Evolutionary conservation across 306 rosid species (phyloP), one percentile per base, ranked within the genome.

Genomic region (Carpinus viminea): DNA sequence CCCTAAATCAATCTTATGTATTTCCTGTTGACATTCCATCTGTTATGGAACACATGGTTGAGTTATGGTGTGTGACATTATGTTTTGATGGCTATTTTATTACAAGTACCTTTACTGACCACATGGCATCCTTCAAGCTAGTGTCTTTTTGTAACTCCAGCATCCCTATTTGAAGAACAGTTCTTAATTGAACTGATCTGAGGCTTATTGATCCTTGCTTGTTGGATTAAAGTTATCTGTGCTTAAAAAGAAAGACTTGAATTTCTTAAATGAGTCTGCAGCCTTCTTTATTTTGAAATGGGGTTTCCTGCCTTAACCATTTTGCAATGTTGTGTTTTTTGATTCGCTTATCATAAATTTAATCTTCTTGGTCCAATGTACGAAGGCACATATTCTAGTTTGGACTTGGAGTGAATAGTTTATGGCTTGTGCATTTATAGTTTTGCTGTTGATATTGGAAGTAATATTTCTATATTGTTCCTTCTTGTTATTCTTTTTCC

Each of bases 21-120:
- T 61, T 31, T 74, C 55, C 55, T 71, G 65, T 61, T 86, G 76
- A 60, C 80, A 52, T 12, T 38, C 55, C 72, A 71, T 74, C 77
- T 50, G 38, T 70, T 52, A 50, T 45, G 57, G 43, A 69, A 57
- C 47, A 65, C 72, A 51, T 74, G 1, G 1, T 45, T 18, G 20
- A 12, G 36, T 47, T 31, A 4, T 51, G 28, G 76, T 53, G n/a
- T 18, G 10, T 8, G 20, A 18, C 53, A 52, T 34, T 8, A 34
- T 34, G 43, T 66, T 18, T 41, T 8, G n/a, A 64, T 68, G 51
- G 51, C 72, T 28, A 9, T 68, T 66, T 26, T 68, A 68, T 24
- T 68, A 68, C 51, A 38, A 11, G 9, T 43, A 38, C 13, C 51
- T 20, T 18, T 66, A 16, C 47, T 41, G 51, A 18, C 28, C 47